Evolutionary conservation across 139 green algal genomes (phyloP).

Genomic region (Coccomyxa sp.): DNA sequence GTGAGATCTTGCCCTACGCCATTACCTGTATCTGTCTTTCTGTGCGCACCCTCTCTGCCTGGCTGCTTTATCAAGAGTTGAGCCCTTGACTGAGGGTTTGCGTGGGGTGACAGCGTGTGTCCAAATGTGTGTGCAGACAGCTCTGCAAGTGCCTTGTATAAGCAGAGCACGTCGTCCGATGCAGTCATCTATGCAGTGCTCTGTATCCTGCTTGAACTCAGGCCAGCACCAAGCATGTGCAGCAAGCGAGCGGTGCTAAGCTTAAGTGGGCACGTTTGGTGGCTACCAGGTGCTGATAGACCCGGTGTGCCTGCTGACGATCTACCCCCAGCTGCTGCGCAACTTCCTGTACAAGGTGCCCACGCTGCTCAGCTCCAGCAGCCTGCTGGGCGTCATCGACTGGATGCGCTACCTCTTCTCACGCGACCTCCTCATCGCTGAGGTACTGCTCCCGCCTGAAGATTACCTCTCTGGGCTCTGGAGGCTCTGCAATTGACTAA

Average conservation of each 20-base stretch:
- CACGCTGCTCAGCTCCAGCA: neutral
- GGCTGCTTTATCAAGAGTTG: neutral
- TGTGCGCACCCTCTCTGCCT: neutral
- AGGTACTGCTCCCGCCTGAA: slow-evolving; percentile 7
- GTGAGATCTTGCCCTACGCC: neutral
- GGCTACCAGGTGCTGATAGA: slow-evolving; percentile 39
- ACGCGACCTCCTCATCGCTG: slow-evolving; percentile 43
- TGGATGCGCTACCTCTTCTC: slow-evolving; percentile 31
- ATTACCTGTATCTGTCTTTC: neutral
- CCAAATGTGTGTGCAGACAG: no score
- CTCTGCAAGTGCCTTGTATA: no score
- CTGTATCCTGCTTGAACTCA: no score
- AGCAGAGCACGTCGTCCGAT: no score
- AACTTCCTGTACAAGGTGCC: slow-evolving; percentile 44
- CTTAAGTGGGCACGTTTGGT: no score
- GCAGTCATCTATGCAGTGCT: no score
- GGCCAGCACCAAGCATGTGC: no score
- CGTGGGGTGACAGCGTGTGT: no score
- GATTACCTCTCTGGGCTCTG: neutral
- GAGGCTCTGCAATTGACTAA: neutral
- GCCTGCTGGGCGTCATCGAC: slow-evolving; percentile 20
- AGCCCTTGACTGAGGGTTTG: neutral
- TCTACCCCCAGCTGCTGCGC: slow-evolving; percentile 43
- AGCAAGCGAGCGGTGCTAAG: no score
- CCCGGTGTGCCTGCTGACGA: slow-evolving; percentile 46